These are phyloP conservation scores for Candida koratica DNA, from an alignment of 805 yeast genomes.

Conservation along the genomic window DNA sequence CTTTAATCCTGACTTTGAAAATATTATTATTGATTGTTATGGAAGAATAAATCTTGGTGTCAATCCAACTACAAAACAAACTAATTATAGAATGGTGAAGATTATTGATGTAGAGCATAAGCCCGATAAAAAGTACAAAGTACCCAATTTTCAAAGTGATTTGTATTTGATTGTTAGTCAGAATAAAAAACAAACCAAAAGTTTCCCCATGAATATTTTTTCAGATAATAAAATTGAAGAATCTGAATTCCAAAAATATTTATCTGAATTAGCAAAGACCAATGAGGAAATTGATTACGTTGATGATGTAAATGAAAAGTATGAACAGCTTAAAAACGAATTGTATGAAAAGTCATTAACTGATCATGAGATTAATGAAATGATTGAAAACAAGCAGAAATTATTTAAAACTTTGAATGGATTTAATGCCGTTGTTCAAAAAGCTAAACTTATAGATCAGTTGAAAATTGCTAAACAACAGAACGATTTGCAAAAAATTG, in stretches of 20 bases:
- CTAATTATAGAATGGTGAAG: slow-evolving; percentile 79
- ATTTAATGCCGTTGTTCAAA: slow-evolving; percentile 67
- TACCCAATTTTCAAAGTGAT: slow-evolving; percentile 43
- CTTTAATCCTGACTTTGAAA: slow-evolving; percentile 77
- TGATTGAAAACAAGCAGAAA: slow-evolving; percentile 68
- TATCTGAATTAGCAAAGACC: slow-evolving; percentile 55
- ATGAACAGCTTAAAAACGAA: slow-evolving; percentile 48
- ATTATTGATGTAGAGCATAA: slow-evolving; percentile 57
- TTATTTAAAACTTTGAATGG: slow-evolving; percentile 42
- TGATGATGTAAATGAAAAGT: slow-evolving; percentile 62
- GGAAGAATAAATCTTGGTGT: slow-evolving; percentile 81
- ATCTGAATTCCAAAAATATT: slow-evolving; percentile 72
- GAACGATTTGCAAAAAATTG: slow-evolving; percentile 33
- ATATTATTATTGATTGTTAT: slow-evolving; percentile 65
- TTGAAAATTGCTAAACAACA: slow-evolving; percentile 69
- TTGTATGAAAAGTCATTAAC: slow-evolving; percentile 67
- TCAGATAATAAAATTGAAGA: slow-evolving; percentile 71
- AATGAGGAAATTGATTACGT: slow-evolving; percentile 56
- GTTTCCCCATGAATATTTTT: slow-evolving; percentile 72
- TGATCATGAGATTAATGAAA: slow-evolving; percentile 68
- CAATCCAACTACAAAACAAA: slow-evolving; percentile 55
- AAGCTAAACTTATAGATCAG: slow-evolving; percentile 68
- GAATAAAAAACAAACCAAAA: slow-evolving; percentile 67
- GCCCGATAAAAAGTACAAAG: slow-evolving; percentile 40
- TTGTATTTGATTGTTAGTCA: slow-evolving; percentile 71